phyloP scores from a whole-genome alignment of 164 flowering plant species.

The grape (Vitis vinifera) region ASM3070453v1 NC_081814.1:10300001-10300500 shows the following conservation, averaged over 20 bases:
- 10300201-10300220: constrained; percentile 90
- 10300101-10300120: constrained; percentile 84
- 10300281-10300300: background rate
- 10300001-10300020: background rate
- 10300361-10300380: constrained; percentile 95
- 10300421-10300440: constrained; percentile 91
- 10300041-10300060: background rate
- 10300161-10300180: constrained; percentile 92
- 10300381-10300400: constrained; percentile 95
- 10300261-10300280: background rate
- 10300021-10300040: no score
- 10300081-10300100: no score
- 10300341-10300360: constrained; percentile 93
- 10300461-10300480: background rate
- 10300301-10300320: background rate
- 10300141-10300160: constrained; percentile 90
- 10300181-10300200: constrained; percentile 79
- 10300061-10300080: no score
- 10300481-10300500: no score
- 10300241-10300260: background rate
- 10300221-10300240: constrained; percentile 41
- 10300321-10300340: constrained; percentile 3
- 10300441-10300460: constrained; percentile 76
- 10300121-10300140: constrained; percentile 98
- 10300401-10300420: constrained; percentile 80